These are phyloP conservation scores for Daldinia vernicosa DNA, from an alignment of 495 filamentous ascomycete genomes.

Conservation along the genomic window DNA sequence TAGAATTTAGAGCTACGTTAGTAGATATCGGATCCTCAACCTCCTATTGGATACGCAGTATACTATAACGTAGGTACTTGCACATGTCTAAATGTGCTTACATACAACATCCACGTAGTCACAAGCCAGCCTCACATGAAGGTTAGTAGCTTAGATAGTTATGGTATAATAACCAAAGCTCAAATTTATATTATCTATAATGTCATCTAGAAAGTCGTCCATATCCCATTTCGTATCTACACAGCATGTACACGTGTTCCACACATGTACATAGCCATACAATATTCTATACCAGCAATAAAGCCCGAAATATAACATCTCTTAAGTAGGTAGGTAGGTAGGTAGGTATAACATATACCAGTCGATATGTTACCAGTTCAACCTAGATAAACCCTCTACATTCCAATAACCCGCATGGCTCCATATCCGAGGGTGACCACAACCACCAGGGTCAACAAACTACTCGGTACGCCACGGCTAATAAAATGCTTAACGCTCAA, in stretches of 20 bases:
- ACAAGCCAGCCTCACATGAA: no score
- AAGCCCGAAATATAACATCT: neutral
- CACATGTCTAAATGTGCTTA: neutral
- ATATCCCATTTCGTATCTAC: no score
- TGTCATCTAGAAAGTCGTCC: no score
- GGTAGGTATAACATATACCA: neutral
- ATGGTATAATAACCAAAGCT: no score
- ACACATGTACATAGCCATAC: no score
- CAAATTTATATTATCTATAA: no score
- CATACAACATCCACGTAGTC: no score
- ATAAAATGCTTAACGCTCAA: constrained; percentile 94
- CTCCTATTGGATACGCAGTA: neutral
- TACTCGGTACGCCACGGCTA: constrained; percentile 84
- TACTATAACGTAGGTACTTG: neutral
- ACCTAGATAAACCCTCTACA: constrained; percentile 55
- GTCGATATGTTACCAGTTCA: neutral
- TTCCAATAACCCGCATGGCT: constrained; percentile 79
- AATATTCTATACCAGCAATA: neutral
- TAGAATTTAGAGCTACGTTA: no score
- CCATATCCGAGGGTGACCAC: constrained; percentile 88
- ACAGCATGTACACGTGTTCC: no score
- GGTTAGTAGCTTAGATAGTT: no score
- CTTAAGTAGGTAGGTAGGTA: neutral
- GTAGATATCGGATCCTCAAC: neutral
- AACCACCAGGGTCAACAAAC: constrained; percentile 81